phyloP scores from a whole-genome alignment of 176 grass and related monocot genomes.

The Oryza brachyantha region DNA sequence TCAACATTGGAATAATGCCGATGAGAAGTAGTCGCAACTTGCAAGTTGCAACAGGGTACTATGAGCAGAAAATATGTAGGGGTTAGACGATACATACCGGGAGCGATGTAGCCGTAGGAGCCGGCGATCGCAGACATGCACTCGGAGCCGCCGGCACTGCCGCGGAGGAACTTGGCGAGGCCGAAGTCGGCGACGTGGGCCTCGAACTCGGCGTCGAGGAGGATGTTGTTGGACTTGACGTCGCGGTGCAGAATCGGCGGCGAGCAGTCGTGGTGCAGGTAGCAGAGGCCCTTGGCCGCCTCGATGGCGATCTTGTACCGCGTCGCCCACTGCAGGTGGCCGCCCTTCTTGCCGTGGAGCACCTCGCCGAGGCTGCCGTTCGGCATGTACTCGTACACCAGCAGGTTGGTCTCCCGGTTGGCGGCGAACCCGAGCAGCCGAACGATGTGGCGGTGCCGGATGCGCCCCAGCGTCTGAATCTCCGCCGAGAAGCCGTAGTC shows the following conservation, averaged over 20 bases:
- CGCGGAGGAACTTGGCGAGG: slow-evolving; percentile 81
- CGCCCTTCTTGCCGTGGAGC: slow-evolving; percentile 85
- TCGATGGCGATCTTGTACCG: slow-evolving; percentile 89
- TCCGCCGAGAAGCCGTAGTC: slow-evolving; percentile 89
- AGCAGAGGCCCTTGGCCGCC: slow-evolving; percentile 93
- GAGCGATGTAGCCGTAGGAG: slow-evolving; percentile 95
- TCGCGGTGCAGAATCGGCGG: slow-evolving; percentile 87
- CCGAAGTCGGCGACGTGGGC: slow-evolving; percentile 93
- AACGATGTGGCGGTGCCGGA: slow-evolving; percentile 92
- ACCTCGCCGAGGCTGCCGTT: slow-evolving; percentile 93
- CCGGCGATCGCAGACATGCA: slow-evolving; percentile 98
- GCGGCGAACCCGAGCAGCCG: slow-evolving; percentile 79
- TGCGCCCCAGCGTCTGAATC: slow-evolving; percentile 85
- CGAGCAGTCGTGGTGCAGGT: slow-evolving; percentile 94
- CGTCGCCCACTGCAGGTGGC: slow-evolving; percentile 78
- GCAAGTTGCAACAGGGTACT: not conserved
- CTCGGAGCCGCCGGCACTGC: slow-evolving; percentile 64
- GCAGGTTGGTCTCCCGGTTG: slow-evolving; percentile 74
- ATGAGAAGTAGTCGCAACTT: not conserved
- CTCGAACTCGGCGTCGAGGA: slow-evolving; percentile 73
- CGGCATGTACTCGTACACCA: slow-evolving; percentile 95
- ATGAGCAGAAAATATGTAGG: not conserved
- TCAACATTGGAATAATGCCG: not conserved
- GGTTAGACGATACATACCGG: slow-evolving; percentile 43
- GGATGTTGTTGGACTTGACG: slow-evolving; percentile 98